Percentiles rank a stretch among this genome's conserved stretches.
These are phyloP conservation scores for Fraxinus albicans DNA, from an alignment of 305 asterid genomes.

Conservation along the genomic window DNA sequence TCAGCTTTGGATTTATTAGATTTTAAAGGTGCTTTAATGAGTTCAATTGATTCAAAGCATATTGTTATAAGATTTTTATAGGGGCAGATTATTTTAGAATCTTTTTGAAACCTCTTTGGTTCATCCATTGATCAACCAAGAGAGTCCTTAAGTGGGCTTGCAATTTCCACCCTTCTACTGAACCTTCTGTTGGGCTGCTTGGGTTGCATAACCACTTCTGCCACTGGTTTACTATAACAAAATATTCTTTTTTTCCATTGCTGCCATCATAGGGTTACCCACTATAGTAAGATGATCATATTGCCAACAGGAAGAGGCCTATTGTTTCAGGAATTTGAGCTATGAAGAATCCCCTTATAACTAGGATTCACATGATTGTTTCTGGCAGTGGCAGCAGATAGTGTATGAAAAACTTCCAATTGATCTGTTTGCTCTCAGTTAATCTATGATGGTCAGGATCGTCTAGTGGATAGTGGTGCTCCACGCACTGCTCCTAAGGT, in stretches of 20 bases:
- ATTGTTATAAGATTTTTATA: neutral
- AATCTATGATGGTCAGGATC: neutral
- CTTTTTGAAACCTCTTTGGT: neutral
- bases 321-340: neutral
- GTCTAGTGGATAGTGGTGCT: neutral
- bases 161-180: neutral
- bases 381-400: neutral
- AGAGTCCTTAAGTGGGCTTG: neutral
- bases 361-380: neutral
- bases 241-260: neutral
- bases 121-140: neutral
- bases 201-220: neutral
- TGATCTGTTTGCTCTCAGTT: neutral
- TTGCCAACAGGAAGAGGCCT: neutral
- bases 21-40: neutral
- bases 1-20: neutral
- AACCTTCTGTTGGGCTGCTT: neutral
- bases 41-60: neutral
- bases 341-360: neutral
- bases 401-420: neutral
- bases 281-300: neutral
- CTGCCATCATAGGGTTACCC: neutral
- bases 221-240: neutral
- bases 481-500: neutral
- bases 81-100: neutral